Base-by-base conservation (phyloP, 163 green algal species). In the Scenedesmus sp. region DNA sequence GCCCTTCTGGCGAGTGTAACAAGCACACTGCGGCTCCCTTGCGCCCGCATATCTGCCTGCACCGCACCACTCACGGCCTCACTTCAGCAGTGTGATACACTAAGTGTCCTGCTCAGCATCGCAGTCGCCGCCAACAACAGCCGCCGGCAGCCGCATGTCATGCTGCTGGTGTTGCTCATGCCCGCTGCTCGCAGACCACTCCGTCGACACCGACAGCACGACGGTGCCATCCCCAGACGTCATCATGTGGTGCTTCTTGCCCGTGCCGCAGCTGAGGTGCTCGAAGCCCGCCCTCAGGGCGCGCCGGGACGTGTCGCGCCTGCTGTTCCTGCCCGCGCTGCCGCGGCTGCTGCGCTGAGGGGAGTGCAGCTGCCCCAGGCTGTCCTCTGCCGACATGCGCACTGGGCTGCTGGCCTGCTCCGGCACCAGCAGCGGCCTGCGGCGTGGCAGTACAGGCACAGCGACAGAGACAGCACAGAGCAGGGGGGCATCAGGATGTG, bases 381-480 rank as follows among this genome's bases (percentile, higher is more conserved):
- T 42, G 30, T 84, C 85, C 46, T 85, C 72, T 44, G 37, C 26
- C 15, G 85, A 81, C 65, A 83, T 51, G 85, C 46, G 85, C 85
- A 90, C 26, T 16, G 85, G 85, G 51, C 85, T 90, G 85, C 85
- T 90, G 70, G 85, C 85, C 61, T 84, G 85, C 72, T 90, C 72
- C 18, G 85, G 85, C n/a, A 56, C 37, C 44, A 83, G 26, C 37
- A 89, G 37, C 35, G 76, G 22, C 83, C 83, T 88, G 83, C 68
- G 73, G 16, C 78, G 42, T 44, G n/a, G 22, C 72, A 46, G 0
- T 43, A 37, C 3, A 51, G 35, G 13, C n/a, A 30, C 35, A 51
- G 6, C 16, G 30, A 2, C 73, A 82, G 0, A n/a, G 13, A 30
- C 65, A 76, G 56, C 10, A 73, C 4, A 35, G 3, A 37, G 26